Evolutionary conservation across 2,329 filamentous ascomycete species (phyloP).

Genomic region (Periconia macrospinosa): DNA sequence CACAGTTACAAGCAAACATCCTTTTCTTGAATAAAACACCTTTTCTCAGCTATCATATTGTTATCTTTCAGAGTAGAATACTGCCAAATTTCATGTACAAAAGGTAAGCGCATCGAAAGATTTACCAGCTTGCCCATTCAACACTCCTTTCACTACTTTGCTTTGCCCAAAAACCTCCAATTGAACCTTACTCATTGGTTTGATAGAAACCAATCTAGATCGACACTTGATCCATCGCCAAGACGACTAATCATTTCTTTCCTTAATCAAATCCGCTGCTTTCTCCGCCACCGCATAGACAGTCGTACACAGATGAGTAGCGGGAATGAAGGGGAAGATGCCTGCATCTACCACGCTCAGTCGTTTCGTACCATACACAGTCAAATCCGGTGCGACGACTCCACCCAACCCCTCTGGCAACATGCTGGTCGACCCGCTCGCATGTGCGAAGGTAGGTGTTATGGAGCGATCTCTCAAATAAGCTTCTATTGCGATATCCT

Average conservation of each 20-base stretch:
- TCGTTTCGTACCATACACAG: constrained; percentile 27
- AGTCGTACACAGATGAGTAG: constrained; percentile 29
- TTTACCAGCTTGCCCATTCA: no score
- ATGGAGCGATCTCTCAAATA: constrained; percentile 1
- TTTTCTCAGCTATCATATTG: no score
- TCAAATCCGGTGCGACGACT: constrained; percentile 24
- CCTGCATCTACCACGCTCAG: constrained; percentile 38
- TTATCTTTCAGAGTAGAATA: no score
- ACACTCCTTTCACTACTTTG: no score
- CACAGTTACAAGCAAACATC: no score
- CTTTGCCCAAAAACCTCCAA: no score
- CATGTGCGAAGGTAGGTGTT: constrained; percentile 2
- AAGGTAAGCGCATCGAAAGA: no score
- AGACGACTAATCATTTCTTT: background rate
- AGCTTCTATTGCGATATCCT: constrained; percentile 26
- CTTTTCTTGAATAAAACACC: no score
- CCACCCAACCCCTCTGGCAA: constrained; percentile 32
- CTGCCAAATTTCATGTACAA: no score
- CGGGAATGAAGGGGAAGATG: constrained; percentile 33
- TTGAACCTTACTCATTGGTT: no score
- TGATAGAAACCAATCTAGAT: no score
- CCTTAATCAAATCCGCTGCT: constrained; percentile 35
- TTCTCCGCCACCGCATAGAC: constrained; percentile 39
- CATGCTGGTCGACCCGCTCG: constrained; percentile 25
- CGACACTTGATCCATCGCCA: no score